Conservation (phyloP, 345 rosid genomes). For the Nephelium lappaceum region DNA sequence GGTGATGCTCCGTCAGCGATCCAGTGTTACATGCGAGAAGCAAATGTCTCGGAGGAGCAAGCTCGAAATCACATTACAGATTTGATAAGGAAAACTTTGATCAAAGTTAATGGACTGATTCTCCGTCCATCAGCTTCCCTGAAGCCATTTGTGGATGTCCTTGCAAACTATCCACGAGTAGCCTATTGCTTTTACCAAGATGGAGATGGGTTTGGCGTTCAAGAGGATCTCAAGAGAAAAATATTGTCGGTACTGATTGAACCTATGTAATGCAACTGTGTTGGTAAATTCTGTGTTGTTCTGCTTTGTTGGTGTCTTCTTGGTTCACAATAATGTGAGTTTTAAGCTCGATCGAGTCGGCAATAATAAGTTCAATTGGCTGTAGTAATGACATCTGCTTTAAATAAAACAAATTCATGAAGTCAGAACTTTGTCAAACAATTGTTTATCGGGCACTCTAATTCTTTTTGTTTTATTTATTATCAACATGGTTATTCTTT, state of each 20-base stretch:
- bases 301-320: no score
- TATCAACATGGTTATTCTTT: no score
- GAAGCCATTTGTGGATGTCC: slow-evolving; percentile 27
- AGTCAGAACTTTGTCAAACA: no score
- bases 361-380: no score
- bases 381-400: no score
- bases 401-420: no score
- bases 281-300: neutral
- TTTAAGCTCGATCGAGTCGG: no score
- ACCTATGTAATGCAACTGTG: slow-evolving; percentile 15
- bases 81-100: slow-evolving; percentile 38
- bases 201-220: slow-evolving; percentile 51
- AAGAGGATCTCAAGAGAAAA: slow-evolving; percentile 35
- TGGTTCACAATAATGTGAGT: no score
- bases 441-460: no score
- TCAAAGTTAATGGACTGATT: slow-evolving; percentile 35
- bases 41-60: slow-evolving; percentile 34
- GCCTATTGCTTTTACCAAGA: slow-evolving; percentile 43
- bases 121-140: slow-evolving; percentile 8
- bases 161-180: slow-evolving; percentile 40
- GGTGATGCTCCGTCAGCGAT: slow-evolving; percentile 55
- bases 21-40: slow-evolving; percentile 40
- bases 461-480: no score
- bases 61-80: slow-evolving; percentile 35
- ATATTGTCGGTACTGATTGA: slow-evolving; percentile 41